Base-by-base conservation (phyloP, 345 rosid genomes). In the Excoecaria cochinchinensis region DNA sequence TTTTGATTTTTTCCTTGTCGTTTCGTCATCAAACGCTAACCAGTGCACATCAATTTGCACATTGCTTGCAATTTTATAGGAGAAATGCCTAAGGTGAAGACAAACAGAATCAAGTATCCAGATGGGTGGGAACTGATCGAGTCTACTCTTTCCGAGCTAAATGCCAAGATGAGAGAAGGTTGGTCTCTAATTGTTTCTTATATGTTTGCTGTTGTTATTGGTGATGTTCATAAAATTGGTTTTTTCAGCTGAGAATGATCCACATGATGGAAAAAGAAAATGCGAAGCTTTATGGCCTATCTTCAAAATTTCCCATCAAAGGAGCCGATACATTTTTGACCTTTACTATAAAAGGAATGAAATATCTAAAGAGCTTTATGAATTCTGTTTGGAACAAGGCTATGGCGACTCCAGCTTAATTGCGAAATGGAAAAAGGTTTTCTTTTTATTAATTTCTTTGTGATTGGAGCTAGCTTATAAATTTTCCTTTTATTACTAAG, bases 151-250 rank as follows among this genome's bases (percentile, higher is more conserved):
- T 82, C 86, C 36, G 93, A 87, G 52, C 79, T 87, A 3, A 89
- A 87, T 71, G 89, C 89, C 0, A 87, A 90, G 87, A 93, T 89
- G 98, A 85, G 93, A 84, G 97, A 93, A 87, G 94, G 94, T 87
- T 67, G 4, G 47, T 74, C 12, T 46, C 25, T 12, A 8, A 51
- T 25, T 1, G 14, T 59, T 58, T 40, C 8, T 19, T 24, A 19
- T 22, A 9, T 51, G 3, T 16, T n/a, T 36, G 25, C 67, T 3
- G 7, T 14, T 74, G 9, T 63, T 40, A 66, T 61, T 15, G 62
- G 31, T 65, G 47, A 65, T n/a, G 0, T 42, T 65, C 3, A 15
- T 56, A 2, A 48, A 21, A 19, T 53, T 75, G 15, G 44, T 56
- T 75, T 80, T 80, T 60, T 70, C 88, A 93, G 97, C 95, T 79